These are phyloP conservation scores for Cladobotryum protrusum DNA, from an alignment of 2,329 filamentous ascomycete species.

Conservation along the genomic window DNA sequence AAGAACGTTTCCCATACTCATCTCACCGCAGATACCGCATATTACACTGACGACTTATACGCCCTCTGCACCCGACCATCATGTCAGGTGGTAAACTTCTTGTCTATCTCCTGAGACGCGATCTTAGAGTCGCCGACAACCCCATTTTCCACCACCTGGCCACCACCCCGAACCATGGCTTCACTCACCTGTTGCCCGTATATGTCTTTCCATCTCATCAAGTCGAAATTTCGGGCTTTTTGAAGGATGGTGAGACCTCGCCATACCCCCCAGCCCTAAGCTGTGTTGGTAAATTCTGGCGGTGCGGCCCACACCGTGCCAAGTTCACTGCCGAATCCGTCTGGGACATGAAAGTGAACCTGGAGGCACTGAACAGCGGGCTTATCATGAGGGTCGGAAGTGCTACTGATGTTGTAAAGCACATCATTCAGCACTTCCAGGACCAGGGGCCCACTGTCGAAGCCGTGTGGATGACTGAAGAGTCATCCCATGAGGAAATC, in stretches of 20 bases:
- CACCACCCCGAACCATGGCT: slow-evolving; percentile 43
- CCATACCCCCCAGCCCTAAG: slow-evolving; percentile 67
- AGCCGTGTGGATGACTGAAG: slow-evolving; percentile 67
- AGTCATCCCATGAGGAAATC: slow-evolving; percentile 64
- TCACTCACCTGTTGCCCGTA: slow-evolving; percentile 65
- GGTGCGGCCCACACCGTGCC: slow-evolving; percentile 65
- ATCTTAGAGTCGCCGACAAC: slow-evolving; percentile 69
- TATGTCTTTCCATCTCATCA: slow-evolving; percentile 65
- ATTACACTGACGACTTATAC: neutral
- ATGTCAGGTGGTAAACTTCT: slow-evolving; percentile 46
- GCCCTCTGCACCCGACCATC: neutral
- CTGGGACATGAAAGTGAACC: slow-evolving; percentile 61
- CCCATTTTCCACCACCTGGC: slow-evolving; percentile 58
- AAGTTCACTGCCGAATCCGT: slow-evolving; percentile 68
- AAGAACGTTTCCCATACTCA: neutral
- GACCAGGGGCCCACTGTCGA: slow-evolving; percentile 39
- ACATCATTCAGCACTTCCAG: slow-evolving; percentile 47
- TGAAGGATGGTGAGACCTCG: slow-evolving; percentile 46
- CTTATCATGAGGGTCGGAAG: slow-evolving; percentile 59
- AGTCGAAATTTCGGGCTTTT: slow-evolving; percentile 68
- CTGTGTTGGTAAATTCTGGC: slow-evolving; percentile 60
- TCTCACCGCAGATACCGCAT: neutral
- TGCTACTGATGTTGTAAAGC: slow-evolving; percentile 50
- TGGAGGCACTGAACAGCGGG: slow-evolving; percentile 54
- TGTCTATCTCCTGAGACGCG: slow-evolving; percentile 66